phyloP scores from a whole-genome alignment of 1,139 yeast genomes.

The Kodamaea plutei region DNA sequence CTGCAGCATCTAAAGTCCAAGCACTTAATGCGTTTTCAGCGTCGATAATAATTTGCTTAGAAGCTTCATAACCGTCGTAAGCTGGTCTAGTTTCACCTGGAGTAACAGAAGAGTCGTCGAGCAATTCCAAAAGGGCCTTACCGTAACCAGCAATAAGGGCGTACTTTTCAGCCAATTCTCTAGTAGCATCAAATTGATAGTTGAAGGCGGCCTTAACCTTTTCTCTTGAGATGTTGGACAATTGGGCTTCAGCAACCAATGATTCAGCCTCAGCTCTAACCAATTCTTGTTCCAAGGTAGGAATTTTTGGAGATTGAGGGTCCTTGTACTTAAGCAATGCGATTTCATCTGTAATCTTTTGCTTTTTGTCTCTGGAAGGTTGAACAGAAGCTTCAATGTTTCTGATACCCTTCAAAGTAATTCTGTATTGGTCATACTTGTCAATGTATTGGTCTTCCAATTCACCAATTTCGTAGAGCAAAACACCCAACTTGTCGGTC shows the following conservation, averaged over 20 bases:
- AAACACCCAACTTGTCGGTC: constrained; percentile 81
- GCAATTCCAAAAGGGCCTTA: constrained; percentile 74
- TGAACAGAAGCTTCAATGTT: constrained; percentile 85
- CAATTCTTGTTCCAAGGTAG: constrained; percentile 79
- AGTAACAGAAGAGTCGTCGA: constrained; percentile 81
- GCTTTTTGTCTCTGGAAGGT: constrained; percentile 84
- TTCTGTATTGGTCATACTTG: constrained; percentile 82
- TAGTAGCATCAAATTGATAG: constrained; percentile 77
- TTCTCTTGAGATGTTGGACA: constrained; percentile 83
- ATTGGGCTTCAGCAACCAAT: constrained; percentile 85
- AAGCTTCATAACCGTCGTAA: constrained; percentile 83
- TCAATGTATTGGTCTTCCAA: constrained; percentile 84
- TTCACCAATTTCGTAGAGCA: constrained; percentile 79
- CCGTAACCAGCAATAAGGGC: constrained; percentile 88
- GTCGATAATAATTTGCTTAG: constrained; percentile 80
- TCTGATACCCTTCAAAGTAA: constrained; percentile 74
- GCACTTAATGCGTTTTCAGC: constrained; percentile 80
- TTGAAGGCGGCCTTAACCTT: constrained; percentile 80
- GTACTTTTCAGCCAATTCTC: constrained; percentile 80
- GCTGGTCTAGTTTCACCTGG: constrained; percentile 92
- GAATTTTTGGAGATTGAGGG: constrained; percentile 78
- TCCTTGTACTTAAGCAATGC: constrained; percentile 81
- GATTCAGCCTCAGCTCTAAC: constrained; percentile 92
- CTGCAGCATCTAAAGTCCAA: constrained; percentile 81
- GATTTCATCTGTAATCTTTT: constrained; percentile 78